These are phyloP conservation scores for Balakata baccata DNA, from an alignment of 345 rosid genomes.

Conservation along the genomic window DNA sequence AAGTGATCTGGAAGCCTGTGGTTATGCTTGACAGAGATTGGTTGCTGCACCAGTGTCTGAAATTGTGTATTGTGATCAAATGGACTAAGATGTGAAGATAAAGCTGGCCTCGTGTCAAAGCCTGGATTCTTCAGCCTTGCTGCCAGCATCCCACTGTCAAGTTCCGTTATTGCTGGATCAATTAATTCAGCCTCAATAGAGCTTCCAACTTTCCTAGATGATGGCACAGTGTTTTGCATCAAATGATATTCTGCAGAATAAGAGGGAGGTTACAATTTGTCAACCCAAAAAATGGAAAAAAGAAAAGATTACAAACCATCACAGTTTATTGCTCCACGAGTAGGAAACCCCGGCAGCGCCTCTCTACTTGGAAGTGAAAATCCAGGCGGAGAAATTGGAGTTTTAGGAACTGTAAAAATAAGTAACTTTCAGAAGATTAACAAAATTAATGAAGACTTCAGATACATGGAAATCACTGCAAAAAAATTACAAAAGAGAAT, in stretches of 20 bases:
- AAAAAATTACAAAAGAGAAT: background rate
- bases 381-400: conserved; percentile 27
- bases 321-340: conserved; percentile 17
- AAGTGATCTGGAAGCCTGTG: conserved; percentile 18
- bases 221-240: conserved; percentile 26
- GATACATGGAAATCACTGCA: background rate
- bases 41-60: conserved; percentile 33
- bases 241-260: conserved; percentile 36
- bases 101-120: conserved; percentile 34
- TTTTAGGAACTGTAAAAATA: conserved; percentile 12
- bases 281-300: background rate
- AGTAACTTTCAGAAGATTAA: background rate
- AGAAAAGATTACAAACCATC: conserved; percentile 15
- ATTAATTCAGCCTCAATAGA: conserved; percentile 37
- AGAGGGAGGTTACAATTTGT: background rate
- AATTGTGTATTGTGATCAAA: conserved; percentile 38
- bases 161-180: conserved; percentile 50
- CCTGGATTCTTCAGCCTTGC: conserved; percentile 26
- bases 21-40: conserved; percentile 39
- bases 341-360: conserved; percentile 24
- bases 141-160: conserved; percentile 37
- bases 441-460: background rate
- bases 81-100: conserved; percentile 17
- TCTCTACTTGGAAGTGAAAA: conserved; percentile 23
- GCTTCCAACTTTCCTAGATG: conserved; percentile 23